Evolutionary conservation across 176 grass and related monocot genomes (phyloP).

Genomic region (Canna indica): DNA sequence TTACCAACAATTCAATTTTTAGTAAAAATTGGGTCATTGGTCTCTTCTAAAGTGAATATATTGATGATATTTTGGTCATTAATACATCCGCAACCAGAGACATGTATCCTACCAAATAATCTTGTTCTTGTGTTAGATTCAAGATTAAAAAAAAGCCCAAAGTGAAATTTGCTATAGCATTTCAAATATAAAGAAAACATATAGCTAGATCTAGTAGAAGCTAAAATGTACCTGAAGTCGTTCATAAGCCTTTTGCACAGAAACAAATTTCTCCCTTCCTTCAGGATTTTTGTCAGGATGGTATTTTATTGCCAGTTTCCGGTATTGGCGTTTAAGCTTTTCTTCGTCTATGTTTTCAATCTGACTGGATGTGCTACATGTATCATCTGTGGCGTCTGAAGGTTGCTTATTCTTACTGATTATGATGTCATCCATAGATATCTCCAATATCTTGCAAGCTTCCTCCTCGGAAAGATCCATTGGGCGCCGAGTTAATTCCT

Average conservation of each 20-base stretch:
- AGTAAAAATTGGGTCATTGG: neutral
- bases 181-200: conserved; percentile 1
- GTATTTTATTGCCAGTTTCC: conserved; percentile 93
- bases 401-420: conserved; percentile 48
- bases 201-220: neutral
- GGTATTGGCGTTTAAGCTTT: conserved; percentile 95
- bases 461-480: conserved; percentile 98
- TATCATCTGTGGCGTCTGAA: conserved; percentile 26
- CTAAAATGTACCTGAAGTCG: conserved; percentile 61
- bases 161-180: neutral
- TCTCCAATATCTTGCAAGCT: conserved; percentile 95
- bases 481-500: conserved; percentile 95
- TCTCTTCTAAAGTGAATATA: neutral
- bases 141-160: neutral
- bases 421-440: conserved; percentile 87
- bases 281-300: conserved; percentile 99
- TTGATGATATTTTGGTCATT: neutral
- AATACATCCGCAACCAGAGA: no score
- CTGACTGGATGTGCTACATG: conserved; percentile 31
- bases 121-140: neutral
- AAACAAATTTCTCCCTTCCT: conserved; percentile 95
- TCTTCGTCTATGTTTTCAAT: conserved; percentile 93
- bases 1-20: neutral
- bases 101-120: neutral
- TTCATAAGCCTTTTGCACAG: conserved; percentile 98